These are phyloP conservation scores for Escallonia rubra DNA, from an alignment of 129 eudicot species.

Conservation along the genomic window DNA sequence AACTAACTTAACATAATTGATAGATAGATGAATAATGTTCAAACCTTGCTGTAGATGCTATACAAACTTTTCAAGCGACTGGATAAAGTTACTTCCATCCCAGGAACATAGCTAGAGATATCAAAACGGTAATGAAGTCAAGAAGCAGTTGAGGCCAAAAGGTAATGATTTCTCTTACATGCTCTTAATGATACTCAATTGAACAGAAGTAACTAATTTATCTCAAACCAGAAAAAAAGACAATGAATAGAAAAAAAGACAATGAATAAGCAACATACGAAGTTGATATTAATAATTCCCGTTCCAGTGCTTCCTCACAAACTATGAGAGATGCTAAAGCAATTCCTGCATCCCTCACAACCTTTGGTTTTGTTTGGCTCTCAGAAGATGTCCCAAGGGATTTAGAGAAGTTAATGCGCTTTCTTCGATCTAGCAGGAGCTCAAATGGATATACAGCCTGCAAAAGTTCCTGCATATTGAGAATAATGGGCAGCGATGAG, in stretches of 20 bases:
- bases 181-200: neutral
- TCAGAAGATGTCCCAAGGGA: constrained; percentile 47
- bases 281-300: constrained; percentile 84
- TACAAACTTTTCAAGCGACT: constrained; percentile 93
- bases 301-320: constrained; percentile 95
- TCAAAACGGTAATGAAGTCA: constrained; percentile 25
- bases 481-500: neutral
- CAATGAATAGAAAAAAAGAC: constrained; percentile 12
- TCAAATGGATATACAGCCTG: constrained; percentile 95
- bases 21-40: neutral
- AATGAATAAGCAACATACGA: constrained; percentile 43
- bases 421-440: constrained; percentile 71
- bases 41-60: constrained; percentile 91
- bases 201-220: neutral
- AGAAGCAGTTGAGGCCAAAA: constrained; percentile 17
- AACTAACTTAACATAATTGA: neutral
- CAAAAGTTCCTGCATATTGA: constrained; percentile 71
- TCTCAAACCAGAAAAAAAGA: constrained; percentile 6
- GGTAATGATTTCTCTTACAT: neutral
- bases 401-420: constrained; percentile 53
- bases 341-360: constrained; percentile 88
- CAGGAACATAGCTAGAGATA: constrained; percentile 84
- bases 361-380: constrained; percentile 61
- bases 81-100: constrained; percentile 92
- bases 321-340: constrained; percentile 81